Evolutionary conservation across 108 stramenopile species (phyloP), one percentile per base, ranked within the genome.

Genomic region (Cylindrotheca closterium): DNA sequence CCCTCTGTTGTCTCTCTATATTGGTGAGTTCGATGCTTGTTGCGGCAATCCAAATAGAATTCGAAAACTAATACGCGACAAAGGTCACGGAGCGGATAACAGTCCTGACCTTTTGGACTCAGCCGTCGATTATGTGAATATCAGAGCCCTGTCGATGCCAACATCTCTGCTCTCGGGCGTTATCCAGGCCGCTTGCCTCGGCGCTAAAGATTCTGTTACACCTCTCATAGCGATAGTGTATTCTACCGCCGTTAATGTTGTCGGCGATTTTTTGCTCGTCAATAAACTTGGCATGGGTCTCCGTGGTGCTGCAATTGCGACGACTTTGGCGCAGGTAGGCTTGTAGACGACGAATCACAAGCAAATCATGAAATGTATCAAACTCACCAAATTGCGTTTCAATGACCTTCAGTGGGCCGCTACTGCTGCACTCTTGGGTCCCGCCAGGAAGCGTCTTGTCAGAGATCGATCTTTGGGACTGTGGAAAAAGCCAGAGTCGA

Each of bases 141-240:
- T 93, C 42, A 81, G 92, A 46, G 88, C 92, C 21, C 61, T 93
- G 19, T 87, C 86, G 54, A 83, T 93, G 87, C 92, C 92, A 21
- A 88, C 92, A 4, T 73, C 82, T 3, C 74, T 93, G 48, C 67
- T 93, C 17, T 70, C 83, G n/a, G 87, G 87, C 7, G 88, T 88
- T 32, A 46, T 93, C 26, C 92, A 93, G 55, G 85, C 92, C 8
- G 83, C 85, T 10, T 78, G 88, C 15, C 63, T 93, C 30, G 92
- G 92, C 19, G 92, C 88, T 0, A 86, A 93, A 58, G 92, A 93
- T 54, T 83, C 82, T 29, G 89, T 93, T 8, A 90, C 92, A 29
- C 92, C 92, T 2, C 60, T 93, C 32, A 71, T 94, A 23, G 81
- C 89, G 4, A 85, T 91, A 47, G 46, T 89, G 26, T 83, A 83